Evolutionary conservation across 106 monocot genomes (phyloP).

Genomic region (Dioscorea zingiberensis): DNA sequence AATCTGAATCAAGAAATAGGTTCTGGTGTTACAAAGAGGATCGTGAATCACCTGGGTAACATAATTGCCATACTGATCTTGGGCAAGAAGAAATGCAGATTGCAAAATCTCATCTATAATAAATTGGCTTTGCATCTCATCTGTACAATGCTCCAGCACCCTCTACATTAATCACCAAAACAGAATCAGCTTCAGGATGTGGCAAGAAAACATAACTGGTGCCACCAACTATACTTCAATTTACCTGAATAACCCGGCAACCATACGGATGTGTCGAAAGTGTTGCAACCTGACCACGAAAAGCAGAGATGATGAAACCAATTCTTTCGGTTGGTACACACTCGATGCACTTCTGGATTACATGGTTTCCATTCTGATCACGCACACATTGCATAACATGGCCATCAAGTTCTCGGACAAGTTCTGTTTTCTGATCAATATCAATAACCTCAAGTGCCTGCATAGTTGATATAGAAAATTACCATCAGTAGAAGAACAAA

Average conservation of each 20-base stretch:
- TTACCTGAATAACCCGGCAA: constrained; percentile 95
- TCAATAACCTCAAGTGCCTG: constrained; percentile 97
- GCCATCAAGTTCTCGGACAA: constrained; percentile 87
- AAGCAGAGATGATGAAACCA: constrained; percentile 80
- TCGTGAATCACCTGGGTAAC: constrained; percentile 72
- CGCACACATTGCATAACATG: constrained; percentile 90
- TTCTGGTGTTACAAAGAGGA: too few species aligned
- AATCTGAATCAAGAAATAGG: too few species aligned
- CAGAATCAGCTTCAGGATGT: neutral
- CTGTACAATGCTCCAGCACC: constrained; percentile 82
- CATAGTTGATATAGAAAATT: too few species aligned
- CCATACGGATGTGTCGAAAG: constrained; percentile 95
- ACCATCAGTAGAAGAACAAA: too few species aligned
- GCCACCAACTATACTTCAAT: neutral
- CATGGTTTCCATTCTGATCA: constrained; percentile 98
- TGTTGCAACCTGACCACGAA: constrained; percentile 69
- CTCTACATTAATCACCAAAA: constrained; percentile 40
- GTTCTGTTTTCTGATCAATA: constrained; percentile 70
- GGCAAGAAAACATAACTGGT: neutral
- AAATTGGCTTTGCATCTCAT: constrained; percentile 58
- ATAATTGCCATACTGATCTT: constrained; percentile 99
- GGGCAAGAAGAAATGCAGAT: constrained; percentile 75
- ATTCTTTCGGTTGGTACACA: constrained; percentile 82
- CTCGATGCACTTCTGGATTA: constrained; percentile 98
- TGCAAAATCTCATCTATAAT: constrained; percentile 91